phyloP scores from a whole-genome alignment of 169 alveolate species.

The Perkinsus olseni region DNA sequence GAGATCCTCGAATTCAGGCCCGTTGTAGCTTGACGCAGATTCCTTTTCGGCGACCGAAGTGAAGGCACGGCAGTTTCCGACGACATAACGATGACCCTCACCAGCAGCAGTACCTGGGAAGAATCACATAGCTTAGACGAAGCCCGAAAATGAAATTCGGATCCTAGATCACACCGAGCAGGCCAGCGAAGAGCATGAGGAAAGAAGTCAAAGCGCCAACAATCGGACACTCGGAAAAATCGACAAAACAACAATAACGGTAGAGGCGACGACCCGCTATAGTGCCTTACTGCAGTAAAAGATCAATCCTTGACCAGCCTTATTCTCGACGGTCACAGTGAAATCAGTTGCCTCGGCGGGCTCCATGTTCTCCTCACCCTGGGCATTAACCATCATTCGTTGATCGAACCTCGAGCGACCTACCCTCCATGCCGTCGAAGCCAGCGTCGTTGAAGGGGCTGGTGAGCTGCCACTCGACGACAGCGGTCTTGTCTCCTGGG shows the following conservation, averaged over 20 bases:
- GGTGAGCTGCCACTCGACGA: background rate
- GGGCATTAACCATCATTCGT: slow-evolving; percentile 67
- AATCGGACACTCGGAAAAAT: background rate
- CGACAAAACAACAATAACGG: background rate
- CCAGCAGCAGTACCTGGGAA: background rate
- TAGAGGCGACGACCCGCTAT: background rate
- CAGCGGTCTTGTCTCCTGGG: background rate
- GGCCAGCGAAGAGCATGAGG: background rate
- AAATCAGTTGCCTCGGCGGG: slow-evolving; percentile 71
- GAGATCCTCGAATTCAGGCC: slow-evolving; percentile 81
- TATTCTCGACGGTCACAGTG: slow-evolving; percentile 68
- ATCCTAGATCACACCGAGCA: background rate
- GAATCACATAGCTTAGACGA: too few relatives aligned
- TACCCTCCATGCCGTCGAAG: background rate
- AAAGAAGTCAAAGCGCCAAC: background rate
- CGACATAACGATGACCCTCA: slow-evolving; percentile 25
- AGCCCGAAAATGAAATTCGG: background rate
- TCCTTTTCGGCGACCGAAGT: slow-evolving; percentile 30
- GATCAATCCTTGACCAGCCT: slow-evolving; percentile 58
- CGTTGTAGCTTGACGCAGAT: slow-evolving; percentile 51
- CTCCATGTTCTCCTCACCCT: slow-evolving; percentile 67
- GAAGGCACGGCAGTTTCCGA: slow-evolving; percentile 19
- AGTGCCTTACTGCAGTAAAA: slow-evolving; percentile 62
- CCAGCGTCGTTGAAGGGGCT: slow-evolving; percentile 3
- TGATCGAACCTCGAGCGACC: slow-evolving; percentile 55